A percentile compares a stretch with the other conserved stretches of the same genome.
phyloP scores from a whole-genome alignment of 148 eudicot species.

The Bassia scoparia region DNA sequence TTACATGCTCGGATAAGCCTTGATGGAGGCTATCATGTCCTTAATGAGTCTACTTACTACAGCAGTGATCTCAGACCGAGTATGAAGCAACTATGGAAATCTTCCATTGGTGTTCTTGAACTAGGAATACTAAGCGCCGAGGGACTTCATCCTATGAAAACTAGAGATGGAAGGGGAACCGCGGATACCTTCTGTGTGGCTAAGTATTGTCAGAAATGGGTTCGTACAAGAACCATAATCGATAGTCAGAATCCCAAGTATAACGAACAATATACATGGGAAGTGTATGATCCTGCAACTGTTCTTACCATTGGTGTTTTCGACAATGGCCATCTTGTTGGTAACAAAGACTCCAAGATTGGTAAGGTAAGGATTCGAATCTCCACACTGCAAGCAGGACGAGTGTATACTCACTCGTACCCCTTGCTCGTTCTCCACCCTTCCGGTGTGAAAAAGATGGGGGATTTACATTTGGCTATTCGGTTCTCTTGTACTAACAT shows the following conservation, averaged over 20 bases:
- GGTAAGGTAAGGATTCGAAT: slow-evolving; percentile 77
- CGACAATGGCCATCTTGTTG: slow-evolving; percentile 56
- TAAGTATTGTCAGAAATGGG: slow-evolving; percentile 82
- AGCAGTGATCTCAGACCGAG: slow-evolving; percentile 87
- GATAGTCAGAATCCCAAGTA: slow-evolving; percentile 71
- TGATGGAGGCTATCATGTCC: slow-evolving; percentile 91
- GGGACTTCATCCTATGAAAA: slow-evolving; percentile 64
- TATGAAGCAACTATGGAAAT: slow-evolving; percentile 77
- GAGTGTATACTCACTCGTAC: slow-evolving; percentile 74
- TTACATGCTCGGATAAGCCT: slow-evolving; percentile 71
- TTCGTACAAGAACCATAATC: slow-evolving; percentile 68
- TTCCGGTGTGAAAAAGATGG: slow-evolving; percentile 87
- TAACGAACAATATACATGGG: slow-evolving; percentile 95
- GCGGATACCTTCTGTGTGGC: slow-evolving; percentile 89
- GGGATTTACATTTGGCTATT: slow-evolving; percentile 77
- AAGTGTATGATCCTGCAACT: slow-evolving; percentile 78
- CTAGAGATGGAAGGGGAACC: slow-evolving; percentile 66
- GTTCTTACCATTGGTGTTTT: slow-evolving; percentile 81
- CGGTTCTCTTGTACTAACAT: slow-evolving; percentile 70
- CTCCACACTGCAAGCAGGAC: slow-evolving; percentile 82
- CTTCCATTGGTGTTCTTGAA: slow-evolving; percentile 67
- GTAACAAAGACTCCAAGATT: slow-evolving; percentile 43
- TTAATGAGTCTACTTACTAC: slow-evolving; percentile 80
- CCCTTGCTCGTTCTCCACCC: slow-evolving; percentile 75
- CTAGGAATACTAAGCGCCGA: slow-evolving; percentile 65